These are phyloP conservation scores for Haplosporangium sp. DNA, from an alignment of 371 early-diverging fungal species.

Conservation along the genomic window DNA sequence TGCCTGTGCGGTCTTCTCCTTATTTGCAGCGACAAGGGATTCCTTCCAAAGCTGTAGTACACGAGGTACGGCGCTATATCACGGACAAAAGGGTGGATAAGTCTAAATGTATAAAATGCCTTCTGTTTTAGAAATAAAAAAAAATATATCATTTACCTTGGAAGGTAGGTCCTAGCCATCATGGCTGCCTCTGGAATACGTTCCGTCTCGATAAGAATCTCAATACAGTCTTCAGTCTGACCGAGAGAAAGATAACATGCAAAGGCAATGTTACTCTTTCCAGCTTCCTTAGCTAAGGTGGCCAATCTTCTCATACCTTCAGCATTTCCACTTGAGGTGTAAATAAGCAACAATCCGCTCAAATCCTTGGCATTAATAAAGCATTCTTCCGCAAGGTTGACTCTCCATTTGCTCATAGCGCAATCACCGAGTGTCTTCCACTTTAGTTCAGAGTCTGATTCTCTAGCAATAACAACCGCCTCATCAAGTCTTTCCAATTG, in stretches of 20 bases:
- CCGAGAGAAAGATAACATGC: constrained; percentile 82
- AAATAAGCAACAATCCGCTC: constrained; percentile 88
- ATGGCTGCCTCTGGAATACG: constrained; percentile 97
- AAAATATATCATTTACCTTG: constrained; percentile 70
- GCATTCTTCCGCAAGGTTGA: constrained; percentile 90
- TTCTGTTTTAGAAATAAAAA: too few relatives aligned
- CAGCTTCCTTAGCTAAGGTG: constrained; percentile 79
- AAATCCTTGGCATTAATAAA: constrained; percentile 89
- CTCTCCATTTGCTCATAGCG: constrained; percentile 90
- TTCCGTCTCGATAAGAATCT: constrained; percentile 84
- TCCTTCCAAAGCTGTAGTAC: constrained; percentile 87
- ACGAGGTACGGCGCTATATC: constrained; percentile 69
- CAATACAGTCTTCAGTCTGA: constrained; percentile 81
- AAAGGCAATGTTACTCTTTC: constrained; percentile 93
- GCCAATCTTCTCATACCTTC: constrained; percentile 83
- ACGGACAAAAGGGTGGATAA: not conserved
- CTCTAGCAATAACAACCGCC: constrained; percentile 89
- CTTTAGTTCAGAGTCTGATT: constrained; percentile 83
- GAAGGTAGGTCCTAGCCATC: constrained; percentile 91
- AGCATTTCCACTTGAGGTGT: constrained; percentile 89
- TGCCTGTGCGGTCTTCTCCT: constrained; percentile 88
- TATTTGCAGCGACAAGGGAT: constrained; percentile 71
- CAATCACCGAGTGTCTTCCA: constrained; percentile 94
- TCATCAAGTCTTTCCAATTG: constrained; percentile 85
- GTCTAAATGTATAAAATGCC: not conserved